These are phyloP conservation scores for Acrocalymma vagum DNA, from an alignment of 2,329 filamentous ascomycete species.

Conservation along the genomic window DNA sequence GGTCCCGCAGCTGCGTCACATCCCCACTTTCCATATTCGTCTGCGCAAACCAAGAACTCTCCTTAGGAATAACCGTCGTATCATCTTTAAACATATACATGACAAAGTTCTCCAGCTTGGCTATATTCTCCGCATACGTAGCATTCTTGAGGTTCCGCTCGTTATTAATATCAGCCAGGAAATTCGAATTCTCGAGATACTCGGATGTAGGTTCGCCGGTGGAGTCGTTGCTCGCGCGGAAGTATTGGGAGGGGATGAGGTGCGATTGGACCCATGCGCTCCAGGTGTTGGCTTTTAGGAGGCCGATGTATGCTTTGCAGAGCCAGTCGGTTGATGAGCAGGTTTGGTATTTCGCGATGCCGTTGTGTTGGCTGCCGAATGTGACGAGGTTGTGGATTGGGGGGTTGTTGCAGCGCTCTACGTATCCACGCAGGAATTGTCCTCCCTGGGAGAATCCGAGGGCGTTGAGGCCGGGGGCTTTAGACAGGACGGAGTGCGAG, in stretches of 20 bases:
- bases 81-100: conserved; percentile 93
- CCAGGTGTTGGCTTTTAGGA: conserved; percentile 85
- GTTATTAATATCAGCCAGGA: conserved; percentile 96
- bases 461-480: conserved; percentile 85
- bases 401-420: conserved; percentile 84
- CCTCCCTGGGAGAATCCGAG: conserved; percentile 96
- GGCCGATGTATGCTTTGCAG: conserved; percentile 80
- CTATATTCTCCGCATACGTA: conserved; percentile 76
- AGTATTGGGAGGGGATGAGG: conserved; percentile 95
- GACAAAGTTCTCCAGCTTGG: conserved; percentile 76
- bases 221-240: conserved; percentile 70
- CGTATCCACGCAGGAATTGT: conserved; percentile 90
- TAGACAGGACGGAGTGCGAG: conserved; percentile 79
- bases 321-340: conserved; percentile 79
- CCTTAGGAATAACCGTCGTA: conserved; percentile 85
- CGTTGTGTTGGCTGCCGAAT: conserved; percentile 91
- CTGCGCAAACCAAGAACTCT: conserved; percentile 90
- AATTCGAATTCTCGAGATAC: conserved; percentile 85
- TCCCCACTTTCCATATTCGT: conserved; percentile 69
- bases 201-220: conserved; percentile 63
- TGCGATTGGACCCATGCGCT: conserved; percentile 76
- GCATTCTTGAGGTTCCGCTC: conserved; percentile 79
- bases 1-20: conserved; percentile 72
- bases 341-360: conserved; percentile 81
- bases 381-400: conserved; percentile 82